phyloP scores from a whole-genome alignment of 2,329 filamentous ascomycete species.

The Trichoderma pleuroti region DNA sequence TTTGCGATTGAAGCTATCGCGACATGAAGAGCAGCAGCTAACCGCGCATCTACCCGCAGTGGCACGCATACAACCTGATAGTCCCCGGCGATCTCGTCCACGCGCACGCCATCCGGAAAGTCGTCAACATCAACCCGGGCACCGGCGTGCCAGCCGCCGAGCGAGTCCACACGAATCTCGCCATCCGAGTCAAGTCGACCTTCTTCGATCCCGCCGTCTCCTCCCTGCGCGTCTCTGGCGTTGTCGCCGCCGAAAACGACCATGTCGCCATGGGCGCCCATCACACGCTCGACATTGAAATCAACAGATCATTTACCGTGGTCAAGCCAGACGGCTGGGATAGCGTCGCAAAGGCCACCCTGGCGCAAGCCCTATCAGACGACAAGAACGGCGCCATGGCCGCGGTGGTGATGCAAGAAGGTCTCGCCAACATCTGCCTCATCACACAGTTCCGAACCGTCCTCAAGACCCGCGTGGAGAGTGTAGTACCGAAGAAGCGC shows the following conservation, averaged over 20 bases:
- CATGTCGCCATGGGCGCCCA: slow-evolving; percentile 53
- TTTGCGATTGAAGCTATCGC: neutral
- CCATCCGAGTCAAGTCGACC: slow-evolving; percentile 53
- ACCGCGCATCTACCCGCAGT: slow-evolving; percentile 33
- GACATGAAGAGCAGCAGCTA: neutral
- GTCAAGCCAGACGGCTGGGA: slow-evolving; percentile 87
- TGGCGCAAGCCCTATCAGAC: slow-evolving; percentile 74
- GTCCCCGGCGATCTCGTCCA: slow-evolving; percentile 50
- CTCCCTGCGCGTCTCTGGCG: slow-evolving; percentile 54
- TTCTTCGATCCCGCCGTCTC: slow-evolving; percentile 57
- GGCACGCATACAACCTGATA: slow-evolving; percentile 62
- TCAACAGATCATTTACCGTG: slow-evolving; percentile 82
- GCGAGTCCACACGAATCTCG: slow-evolving; percentile 56
- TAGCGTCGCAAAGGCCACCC: slow-evolving; percentile 73
- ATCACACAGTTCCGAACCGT: slow-evolving; percentile 79
- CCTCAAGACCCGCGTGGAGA: slow-evolving; percentile 60
- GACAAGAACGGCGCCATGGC: slow-evolving; percentile 78
- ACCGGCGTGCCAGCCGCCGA: slow-evolving; percentile 47
- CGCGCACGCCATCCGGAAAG: slow-evolving; percentile 55
- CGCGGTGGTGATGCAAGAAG: slow-evolving; percentile 92
- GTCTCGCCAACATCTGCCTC: slow-evolving; percentile 75
- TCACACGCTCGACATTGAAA: slow-evolving; percentile 73
- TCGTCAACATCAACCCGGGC: slow-evolving; percentile 47
- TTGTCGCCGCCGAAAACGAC: slow-evolving; percentile 50
- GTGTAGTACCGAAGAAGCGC: slow-evolving; percentile 64